Conservation (phyloP, 306 rosid genomes). For the Calophaca sinica region DNA sequence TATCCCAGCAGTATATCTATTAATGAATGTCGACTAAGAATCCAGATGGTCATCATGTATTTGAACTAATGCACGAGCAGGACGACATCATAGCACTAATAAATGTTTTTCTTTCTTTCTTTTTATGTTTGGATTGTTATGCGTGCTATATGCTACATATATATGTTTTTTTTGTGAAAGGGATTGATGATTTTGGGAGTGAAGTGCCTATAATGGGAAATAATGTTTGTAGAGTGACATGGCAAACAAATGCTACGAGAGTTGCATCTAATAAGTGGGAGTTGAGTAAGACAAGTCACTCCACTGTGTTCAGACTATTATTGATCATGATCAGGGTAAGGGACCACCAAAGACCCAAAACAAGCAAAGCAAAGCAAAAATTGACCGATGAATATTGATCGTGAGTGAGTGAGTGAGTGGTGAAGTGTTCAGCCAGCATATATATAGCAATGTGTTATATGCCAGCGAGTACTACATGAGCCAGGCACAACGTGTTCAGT, state of each 20-base stretch:
- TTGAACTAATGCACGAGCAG: constrained; percentile 3
- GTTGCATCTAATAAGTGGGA: constrained; percentile 44
- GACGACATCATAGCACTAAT: constrained; percentile 15
- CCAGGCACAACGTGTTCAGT: constrained; percentile 23
- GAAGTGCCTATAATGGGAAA: constrained; percentile 41
- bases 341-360: constrained; percentile 55
- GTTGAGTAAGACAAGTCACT: constrained; percentile 61
- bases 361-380: constrained; percentile 50
- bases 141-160: constrained; percentile 2
- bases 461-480: neutral
- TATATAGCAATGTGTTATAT: too few relatives aligned
- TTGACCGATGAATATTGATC: constrained; percentile 30
- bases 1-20: too few relatives aligned
- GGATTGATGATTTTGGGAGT: neutral
- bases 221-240: constrained; percentile 26
- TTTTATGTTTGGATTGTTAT: neutral
- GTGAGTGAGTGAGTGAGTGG: constrained; percentile 10
- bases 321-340: constrained; percentile 40
- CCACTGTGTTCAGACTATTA: constrained; percentile 37
- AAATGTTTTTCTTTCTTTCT: neutral
- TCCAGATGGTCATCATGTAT: neutral
- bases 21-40: too few relatives aligned
- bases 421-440: neutral
- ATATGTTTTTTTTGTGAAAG: neutral
- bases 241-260: constrained; percentile 3